phyloP scores from a whole-genome alignment of 345 rosid genomes.

The Salix purpurea region DNA sequence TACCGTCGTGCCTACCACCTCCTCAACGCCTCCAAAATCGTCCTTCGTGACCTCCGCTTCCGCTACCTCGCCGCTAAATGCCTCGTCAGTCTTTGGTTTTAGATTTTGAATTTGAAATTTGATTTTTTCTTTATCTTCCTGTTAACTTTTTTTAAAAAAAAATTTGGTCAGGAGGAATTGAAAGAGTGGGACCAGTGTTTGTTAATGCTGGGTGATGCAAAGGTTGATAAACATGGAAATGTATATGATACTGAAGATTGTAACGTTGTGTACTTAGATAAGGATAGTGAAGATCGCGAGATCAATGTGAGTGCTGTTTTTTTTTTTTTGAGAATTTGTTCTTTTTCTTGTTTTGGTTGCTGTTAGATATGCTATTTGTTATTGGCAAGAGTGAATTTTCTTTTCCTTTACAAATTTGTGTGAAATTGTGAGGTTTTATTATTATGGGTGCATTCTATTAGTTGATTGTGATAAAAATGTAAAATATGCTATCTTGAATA shows the following conservation, averaged over 20 bases:
- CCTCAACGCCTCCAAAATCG: constrained; percentile 81
- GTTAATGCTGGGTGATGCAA: constrained; percentile 78
- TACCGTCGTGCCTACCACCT: constrained; percentile 95
- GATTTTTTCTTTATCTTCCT: background rate
- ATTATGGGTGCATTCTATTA: background rate
- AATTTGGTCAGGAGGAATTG: constrained; percentile 66
- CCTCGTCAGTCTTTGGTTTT: constrained; percentile 40
- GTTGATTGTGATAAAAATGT: background rate
- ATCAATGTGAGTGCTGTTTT: constrained; percentile 53
- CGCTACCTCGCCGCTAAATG: constrained; percentile 98
- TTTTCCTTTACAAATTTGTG: background rate
- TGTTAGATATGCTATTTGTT: background rate
- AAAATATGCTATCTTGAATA: background rate
- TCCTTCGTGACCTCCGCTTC: constrained; percentile 90
- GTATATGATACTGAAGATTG: constrained; percentile 64
- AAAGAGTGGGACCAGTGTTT: constrained; percentile 98
- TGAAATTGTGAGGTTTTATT: background rate
- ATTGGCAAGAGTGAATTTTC: background rate
- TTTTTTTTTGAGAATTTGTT: background rate
- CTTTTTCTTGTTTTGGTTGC: background rate
- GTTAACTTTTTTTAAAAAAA: background rate
- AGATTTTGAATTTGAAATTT: background rate
- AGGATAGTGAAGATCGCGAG: constrained; percentile 92
- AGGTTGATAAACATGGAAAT: constrained; percentile 81
- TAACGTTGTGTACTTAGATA: constrained; percentile 63